These are phyloP conservation scores for Haplosporangium gracile DNA, from an alignment of 192 early-diverging fungal genomes.

Conservation along the genomic window DNA sequence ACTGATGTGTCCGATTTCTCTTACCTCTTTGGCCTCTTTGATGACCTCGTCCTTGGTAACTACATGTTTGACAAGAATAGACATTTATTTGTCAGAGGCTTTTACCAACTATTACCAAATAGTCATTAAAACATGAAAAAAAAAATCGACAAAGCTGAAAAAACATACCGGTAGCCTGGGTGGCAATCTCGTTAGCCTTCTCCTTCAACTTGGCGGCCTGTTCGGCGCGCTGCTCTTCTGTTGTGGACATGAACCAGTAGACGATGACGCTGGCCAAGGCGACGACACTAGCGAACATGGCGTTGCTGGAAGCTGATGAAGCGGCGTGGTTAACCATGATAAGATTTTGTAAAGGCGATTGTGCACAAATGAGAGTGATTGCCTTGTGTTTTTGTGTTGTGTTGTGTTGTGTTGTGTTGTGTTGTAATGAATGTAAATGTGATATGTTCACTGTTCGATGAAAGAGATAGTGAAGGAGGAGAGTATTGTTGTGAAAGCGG, in stretches of 20 bases:
- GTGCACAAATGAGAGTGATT: not conserved
- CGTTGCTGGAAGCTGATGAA: conserved; percentile 16
- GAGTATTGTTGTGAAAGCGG: not conserved
- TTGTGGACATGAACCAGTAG: conserved; percentile 57
- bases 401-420: not conserved
- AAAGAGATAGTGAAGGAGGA: not conserved
- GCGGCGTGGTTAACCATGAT: conserved; percentile 23
- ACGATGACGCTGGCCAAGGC: conserved; percentile 30
- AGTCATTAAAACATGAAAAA: not conserved
- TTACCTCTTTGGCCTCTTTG: conserved; percentile 51
- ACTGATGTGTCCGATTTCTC: not conserved
- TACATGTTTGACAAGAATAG: not conserved
- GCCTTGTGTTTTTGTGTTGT: not conserved
- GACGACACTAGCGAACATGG: conserved; percentile 27
- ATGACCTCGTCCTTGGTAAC: conserved; percentile 36
- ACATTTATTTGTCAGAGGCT: not conserved
- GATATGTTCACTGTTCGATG: not conserved
- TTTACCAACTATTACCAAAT: not conserved
- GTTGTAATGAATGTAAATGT: not conserved
- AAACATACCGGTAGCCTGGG: conserved; percentile 28
- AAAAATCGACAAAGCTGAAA: not conserved
- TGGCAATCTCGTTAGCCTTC: conserved; percentile 15
- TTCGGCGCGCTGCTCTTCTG: conserved; percentile 38
- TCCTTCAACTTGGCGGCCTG: conserved; percentile 33
- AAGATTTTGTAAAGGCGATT: not conserved